These are phyloP conservation scores for Pelargonium nanum DNA, from an alignment of 345 rosid genomes.

Conservation along the genomic window DNA sequence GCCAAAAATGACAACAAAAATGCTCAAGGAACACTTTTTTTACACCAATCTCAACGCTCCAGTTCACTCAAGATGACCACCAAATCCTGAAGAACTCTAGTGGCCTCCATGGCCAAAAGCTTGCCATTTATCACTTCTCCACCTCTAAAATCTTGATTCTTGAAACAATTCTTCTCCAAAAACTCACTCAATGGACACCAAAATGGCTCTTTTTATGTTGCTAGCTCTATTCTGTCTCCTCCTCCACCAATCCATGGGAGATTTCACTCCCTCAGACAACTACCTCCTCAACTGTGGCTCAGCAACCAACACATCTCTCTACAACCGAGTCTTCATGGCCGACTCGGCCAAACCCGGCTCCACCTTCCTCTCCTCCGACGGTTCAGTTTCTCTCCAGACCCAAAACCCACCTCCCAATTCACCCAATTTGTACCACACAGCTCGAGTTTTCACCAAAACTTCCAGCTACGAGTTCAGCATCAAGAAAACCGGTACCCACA, in stretches of 20 bases:
- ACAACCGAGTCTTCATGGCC: slow-evolving; percentile 46
- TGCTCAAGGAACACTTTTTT: too few relatives aligned
- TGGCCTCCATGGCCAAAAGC: too few relatives aligned
- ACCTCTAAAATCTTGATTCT: too few relatives aligned
- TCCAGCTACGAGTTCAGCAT: slow-evolving; percentile 39
- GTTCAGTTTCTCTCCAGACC: slow-evolving; percentile 38
- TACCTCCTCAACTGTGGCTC: slow-evolving; percentile 83
- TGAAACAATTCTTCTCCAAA: too few relatives aligned
- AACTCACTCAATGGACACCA: slow-evolving; percentile 2
- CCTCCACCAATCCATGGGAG: slow-evolving; percentile 11
- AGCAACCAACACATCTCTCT: slow-evolving; percentile 33
- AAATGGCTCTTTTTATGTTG: slow-evolving; percentile 15
- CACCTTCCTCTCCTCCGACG: slow-evolving; percentile 27
- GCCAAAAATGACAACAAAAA: too few relatives aligned
- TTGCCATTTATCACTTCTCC: too few relatives aligned
- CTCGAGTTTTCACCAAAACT: slow-evolving; percentile 42
- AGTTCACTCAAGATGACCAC: too few relatives aligned
- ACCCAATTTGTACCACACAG: slow-evolving; percentile 46
- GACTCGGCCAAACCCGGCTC: slow-evolving; percentile 42
- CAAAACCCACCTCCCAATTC: slow-evolving; percentile 48
- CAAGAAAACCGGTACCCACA: slow-evolving; percentile 44
- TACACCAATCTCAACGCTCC: too few relatives aligned
- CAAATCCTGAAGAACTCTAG: too few relatives aligned
- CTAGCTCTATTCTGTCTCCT: slow-evolving; percentile 19
- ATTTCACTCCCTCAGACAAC: slow-evolving; percentile 61